Percentiles rank a stretch among this genome's conserved stretches.
Evolutionary conservation across 2,329 filamentous ascomycete species (phyloP).

Genomic region (Aquanectria penicillioides): DNA sequence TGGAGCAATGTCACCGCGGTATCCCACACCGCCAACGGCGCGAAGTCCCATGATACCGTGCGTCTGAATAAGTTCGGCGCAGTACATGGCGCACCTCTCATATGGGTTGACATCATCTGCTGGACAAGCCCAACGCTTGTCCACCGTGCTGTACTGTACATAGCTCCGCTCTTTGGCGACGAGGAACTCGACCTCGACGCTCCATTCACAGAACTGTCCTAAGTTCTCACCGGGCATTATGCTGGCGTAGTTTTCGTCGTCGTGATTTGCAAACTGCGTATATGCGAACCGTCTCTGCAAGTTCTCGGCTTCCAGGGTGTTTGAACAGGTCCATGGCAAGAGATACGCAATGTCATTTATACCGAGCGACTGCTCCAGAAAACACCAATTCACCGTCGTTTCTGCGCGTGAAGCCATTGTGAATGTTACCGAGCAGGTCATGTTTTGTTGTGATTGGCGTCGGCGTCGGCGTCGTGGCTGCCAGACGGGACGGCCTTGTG

Average conservation of each 20-base stretch:
- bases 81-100: constrained; percentile 17
- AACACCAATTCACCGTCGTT: not conserved
- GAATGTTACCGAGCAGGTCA: not conserved
- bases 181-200: constrained; percentile 38
- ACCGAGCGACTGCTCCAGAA: not conserved
- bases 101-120: constrained; percentile 16
- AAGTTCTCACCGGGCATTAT: not conserved
- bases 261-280: not conserved
- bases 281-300: not conserved
- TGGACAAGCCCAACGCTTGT: constrained; percentile 32
- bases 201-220: constrained; percentile 24
- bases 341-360: not conserved
- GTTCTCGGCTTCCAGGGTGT: not conserved
- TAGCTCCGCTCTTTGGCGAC: constrained; percentile 30
- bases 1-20: not conserved
- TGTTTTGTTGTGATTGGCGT: not conserved
- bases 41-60: not conserved
- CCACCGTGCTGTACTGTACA: not conserved
- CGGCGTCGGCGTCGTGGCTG: not conserved
- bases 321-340: not conserved
- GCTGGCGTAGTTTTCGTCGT: not conserved
- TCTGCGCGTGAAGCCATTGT: not conserved
- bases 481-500: constrained; percentile 5
- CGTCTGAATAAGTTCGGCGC: constrained; percentile 16
- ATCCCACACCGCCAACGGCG: constrained; percentile 20